These are phyloP conservation scores for Podosphaera fusca DNA, from an alignment of 2,329 filamentous ascomycete genomes.

Conservation along the genomic window DNA sequence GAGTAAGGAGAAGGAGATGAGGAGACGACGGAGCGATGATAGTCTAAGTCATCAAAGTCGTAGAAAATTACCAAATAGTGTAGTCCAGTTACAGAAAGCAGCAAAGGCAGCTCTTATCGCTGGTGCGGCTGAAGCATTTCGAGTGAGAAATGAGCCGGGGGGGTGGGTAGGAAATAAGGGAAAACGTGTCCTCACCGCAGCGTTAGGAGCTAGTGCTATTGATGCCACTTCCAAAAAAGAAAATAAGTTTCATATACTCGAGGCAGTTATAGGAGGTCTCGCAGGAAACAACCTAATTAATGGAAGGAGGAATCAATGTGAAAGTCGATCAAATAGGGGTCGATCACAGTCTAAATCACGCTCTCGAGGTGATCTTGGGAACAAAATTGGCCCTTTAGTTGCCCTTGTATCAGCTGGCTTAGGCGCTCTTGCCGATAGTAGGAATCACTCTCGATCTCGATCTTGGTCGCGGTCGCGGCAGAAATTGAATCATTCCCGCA, in stretches of 20 bases:
- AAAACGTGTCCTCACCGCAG: conserved; percentile 74
- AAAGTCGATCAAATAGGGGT: conserved; percentile 30
- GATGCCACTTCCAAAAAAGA: conserved; percentile 51
- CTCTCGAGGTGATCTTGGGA: conserved; percentile 22
- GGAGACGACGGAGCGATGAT: conserved; percentile 18
- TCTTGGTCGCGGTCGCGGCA: conserved; percentile 29
- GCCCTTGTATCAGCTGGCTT: conserved; percentile 39
- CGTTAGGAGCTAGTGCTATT: conserved; percentile 63
- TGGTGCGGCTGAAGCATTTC: conserved; percentile 79
- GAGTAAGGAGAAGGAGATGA: conserved; percentile 22
- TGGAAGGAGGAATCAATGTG: conserved; percentile 35
- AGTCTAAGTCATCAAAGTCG: conserved; percentile 20
- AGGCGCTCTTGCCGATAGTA: conserved; percentile 37
- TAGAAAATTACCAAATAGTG: conserved; percentile 24
- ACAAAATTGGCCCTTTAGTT: conserved; percentile 28
- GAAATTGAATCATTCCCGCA: conserved; percentile 17
- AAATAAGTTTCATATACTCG: conserved; percentile 63
- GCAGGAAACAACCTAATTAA: conserved; percentile 71
- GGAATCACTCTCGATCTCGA: conserved; percentile 24
- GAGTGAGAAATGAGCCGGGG: conserved; percentile 69
- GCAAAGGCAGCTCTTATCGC: conserved; percentile 79
- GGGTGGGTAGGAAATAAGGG: conserved; percentile 81
- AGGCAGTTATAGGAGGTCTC: conserved; percentile 73
- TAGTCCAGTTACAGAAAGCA: conserved; percentile 54
- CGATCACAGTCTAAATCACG: conserved; percentile 46